phyloP scores from a whole-genome alignment of 129 eudicot genomes.

The Escallonia rubra region DNA sequence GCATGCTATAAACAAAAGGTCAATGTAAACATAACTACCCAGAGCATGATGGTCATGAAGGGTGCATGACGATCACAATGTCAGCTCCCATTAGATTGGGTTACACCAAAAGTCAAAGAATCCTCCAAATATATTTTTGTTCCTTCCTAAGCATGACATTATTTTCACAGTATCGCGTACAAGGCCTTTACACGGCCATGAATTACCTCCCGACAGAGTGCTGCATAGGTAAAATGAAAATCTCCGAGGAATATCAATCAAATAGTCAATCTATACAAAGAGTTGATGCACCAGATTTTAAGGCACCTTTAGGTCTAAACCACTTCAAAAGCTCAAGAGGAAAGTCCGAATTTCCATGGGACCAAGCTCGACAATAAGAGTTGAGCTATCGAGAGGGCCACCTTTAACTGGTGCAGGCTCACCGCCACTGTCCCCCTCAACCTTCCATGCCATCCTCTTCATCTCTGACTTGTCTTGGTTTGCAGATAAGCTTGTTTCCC shows the following conservation, averaged over 20 bases:
- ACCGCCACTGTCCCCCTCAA: slow-evolving; percentile 38
- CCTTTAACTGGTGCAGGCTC: slow-evolving; percentile 44
- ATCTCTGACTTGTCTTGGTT: slow-evolving; percentile 69
- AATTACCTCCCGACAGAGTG: background rate
- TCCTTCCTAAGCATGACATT: background rate
- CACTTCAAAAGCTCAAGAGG: slow-evolving; percentile 40
- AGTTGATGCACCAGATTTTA: background rate
- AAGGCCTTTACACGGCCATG: background rate
- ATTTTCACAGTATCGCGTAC: background rate
- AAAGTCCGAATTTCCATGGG: slow-evolving; percentile 97
- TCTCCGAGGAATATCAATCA: background rate
- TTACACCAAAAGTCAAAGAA: background rate
- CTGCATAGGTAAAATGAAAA: background rate
- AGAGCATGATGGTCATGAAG: no score
- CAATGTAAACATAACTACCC: no score
- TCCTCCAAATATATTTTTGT: background rate
- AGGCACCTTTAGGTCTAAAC: no score
- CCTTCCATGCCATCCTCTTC: slow-evolving; percentile 62
- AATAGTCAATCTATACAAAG: background rate
- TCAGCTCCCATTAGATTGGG: background rate
- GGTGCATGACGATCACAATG: no score
- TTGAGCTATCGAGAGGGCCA: slow-evolving; percentile 42
- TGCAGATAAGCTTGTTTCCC: slow-evolving; percentile 90
- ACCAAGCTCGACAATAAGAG: slow-evolving; percentile 84
- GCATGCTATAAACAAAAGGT: no score